phyloP scores from a whole-genome alignment of 768 basidiomycete species.

The Trametes punicea region DNA sequence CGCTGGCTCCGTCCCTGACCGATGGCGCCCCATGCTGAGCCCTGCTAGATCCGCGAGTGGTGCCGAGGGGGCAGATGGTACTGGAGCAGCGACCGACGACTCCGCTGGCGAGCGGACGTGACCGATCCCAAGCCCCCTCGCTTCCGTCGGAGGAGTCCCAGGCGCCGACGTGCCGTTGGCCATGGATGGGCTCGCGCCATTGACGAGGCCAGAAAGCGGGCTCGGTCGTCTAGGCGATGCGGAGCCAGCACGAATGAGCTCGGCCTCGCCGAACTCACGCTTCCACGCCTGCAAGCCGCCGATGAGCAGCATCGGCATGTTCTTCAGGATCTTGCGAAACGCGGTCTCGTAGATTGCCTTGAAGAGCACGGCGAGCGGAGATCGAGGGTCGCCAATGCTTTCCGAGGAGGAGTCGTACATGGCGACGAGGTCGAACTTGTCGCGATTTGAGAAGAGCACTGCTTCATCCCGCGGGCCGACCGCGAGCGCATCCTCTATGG shows the following conservation, averaged over 20 bases:
- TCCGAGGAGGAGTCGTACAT: slow-evolving; percentile 74
- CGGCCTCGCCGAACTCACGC: slow-evolving; percentile 46
- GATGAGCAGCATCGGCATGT: slow-evolving; percentile 77
- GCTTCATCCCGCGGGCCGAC: slow-evolving; percentile 69
- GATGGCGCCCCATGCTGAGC: slow-evolving; percentile 10
- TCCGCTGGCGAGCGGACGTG: slow-evolving; percentile 21
- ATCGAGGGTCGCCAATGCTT: slow-evolving; percentile 43
- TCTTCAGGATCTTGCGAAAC: slow-evolving; percentile 66
- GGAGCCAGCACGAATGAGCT: slow-evolving; percentile 28
- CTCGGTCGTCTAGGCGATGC: slow-evolving; percentile 7
- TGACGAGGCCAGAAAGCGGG: slow-evolving; percentile 1
- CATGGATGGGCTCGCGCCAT: slow-evolving; percentile 8
- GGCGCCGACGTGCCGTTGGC: slow-evolving; percentile 11
- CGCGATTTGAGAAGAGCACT: slow-evolving; percentile 75
- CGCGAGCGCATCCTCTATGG: slow-evolving; percentile 71
- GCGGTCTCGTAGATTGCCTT: slow-evolving; percentile 71
- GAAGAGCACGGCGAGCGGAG: slow-evolving; percentile 58
- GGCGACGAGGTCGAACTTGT: slow-evolving; percentile 85
- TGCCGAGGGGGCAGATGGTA: background rate
- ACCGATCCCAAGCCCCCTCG: slow-evolving; percentile 10
- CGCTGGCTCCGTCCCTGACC: slow-evolving; percentile 17
- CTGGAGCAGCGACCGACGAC: slow-evolving; percentile 2
- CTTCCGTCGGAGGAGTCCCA: slow-evolving; percentile 3
- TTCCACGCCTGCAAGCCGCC: slow-evolving; percentile 88
- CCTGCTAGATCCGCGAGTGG: slow-evolving; percentile 3